A percentile compares a stretch with the other conserved stretches of the same genome.
These are phyloP conservation scores for Fusarium dlaminii DNA, from an alignment of 2,329 filamentous ascomycete species.

Conservation along the genomic window DNA sequence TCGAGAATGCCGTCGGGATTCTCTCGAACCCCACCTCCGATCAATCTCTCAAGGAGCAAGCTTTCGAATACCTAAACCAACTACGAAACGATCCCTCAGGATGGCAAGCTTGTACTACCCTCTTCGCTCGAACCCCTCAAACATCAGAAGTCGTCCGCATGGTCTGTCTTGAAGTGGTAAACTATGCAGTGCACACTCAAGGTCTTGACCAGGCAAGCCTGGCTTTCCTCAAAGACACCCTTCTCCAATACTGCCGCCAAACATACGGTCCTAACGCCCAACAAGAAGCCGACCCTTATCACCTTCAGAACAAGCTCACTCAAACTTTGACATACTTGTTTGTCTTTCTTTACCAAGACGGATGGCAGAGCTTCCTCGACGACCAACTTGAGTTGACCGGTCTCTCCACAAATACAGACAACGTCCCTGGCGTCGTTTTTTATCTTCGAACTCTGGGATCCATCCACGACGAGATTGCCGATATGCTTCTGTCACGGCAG, in stretches of 20 bases:
- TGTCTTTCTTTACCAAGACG: conserved; percentile 82
- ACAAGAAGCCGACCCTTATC: conserved; percentile 72
- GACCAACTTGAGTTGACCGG: conserved; percentile 84
- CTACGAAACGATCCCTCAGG: conserved; percentile 83
- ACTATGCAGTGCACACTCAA: conserved; percentile 86
- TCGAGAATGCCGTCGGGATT: conserved; percentile 95
- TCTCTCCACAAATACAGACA: conserved; percentile 71
- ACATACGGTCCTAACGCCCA: conserved; percentile 72
- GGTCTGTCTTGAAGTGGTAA: conserved; percentile 91
- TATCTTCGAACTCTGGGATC: conserved; percentile 90
- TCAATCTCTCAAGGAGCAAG: conserved; percentile 79
- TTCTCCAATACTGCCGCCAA: conserved; percentile 82
- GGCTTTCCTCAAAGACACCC: conserved; percentile 78
- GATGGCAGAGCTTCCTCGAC: conserved; percentile 91
- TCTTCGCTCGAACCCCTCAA: conserved; percentile 83
- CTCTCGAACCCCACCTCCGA: conserved; percentile 85
- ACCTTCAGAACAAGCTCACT: conserved; percentile 95
- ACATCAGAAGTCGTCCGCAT: conserved; percentile 86
- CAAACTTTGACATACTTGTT: conserved; percentile 97
- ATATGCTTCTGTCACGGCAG: conserved; percentile 84
- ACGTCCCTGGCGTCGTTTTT: conserved; percentile 79
- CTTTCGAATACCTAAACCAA: conserved; percentile 81
- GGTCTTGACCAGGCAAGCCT: conserved; percentile 78
- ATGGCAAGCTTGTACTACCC: conserved; percentile 87
- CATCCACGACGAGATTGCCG: conserved; percentile 96